These are phyloP conservation scores for Wickerhamiella bombiphila DNA, from an alignment of 805 yeast species.

Conservation along the genomic window DNA sequence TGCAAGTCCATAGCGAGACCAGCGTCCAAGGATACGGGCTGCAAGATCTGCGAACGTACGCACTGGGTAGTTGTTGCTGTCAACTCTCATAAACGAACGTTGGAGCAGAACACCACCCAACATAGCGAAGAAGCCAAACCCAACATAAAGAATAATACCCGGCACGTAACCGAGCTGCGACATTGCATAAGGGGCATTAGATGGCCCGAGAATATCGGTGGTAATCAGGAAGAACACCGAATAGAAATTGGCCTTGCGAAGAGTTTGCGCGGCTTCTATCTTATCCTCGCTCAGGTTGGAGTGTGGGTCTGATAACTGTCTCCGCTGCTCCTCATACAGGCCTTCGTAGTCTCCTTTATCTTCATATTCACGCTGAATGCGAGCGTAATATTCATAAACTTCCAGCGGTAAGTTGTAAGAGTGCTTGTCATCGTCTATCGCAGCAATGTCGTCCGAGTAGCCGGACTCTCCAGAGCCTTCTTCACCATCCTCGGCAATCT, in stretches of 20 bases:
- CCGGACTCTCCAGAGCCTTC: too few species aligned
- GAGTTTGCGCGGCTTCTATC: slow-evolving; percentile 14
- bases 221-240: slow-evolving; percentile 33
- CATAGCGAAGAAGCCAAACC: slow-evolving; percentile 31
- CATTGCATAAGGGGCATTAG: slow-evolving; percentile 33
- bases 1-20: slow-evolving; percentile 25
- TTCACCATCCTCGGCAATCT: too few species aligned
- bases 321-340: slow-evolving; percentile 7
- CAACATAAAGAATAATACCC: slow-evolving; percentile 29
- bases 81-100: slow-evolving; percentile 26
- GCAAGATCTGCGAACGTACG: slow-evolving; percentile 31
- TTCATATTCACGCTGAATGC: slow-evolving; percentile 16
- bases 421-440: slow-evolving; percentile 12
- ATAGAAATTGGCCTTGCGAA: slow-evolving; percentile 11
- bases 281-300: slow-evolving; percentile 12
- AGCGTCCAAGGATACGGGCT: slow-evolving; percentile 27
- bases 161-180: slow-evolving; percentile 33
- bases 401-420: slow-evolving; percentile 12
- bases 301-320: slow-evolving; percentile 14
- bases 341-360: slow-evolving; percentile 12
- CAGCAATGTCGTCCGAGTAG: too few species aligned
- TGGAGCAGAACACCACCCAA: slow-evolving; percentile 30
- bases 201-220: slow-evolving; percentile 35
- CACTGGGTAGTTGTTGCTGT: slow-evolving; percentile 31
- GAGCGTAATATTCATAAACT: slow-evolving; percentile 14